phyloP scores from a whole-genome alignment of 1,284 basidiomycete species.

The Coriolopsis trogii region DNA sequence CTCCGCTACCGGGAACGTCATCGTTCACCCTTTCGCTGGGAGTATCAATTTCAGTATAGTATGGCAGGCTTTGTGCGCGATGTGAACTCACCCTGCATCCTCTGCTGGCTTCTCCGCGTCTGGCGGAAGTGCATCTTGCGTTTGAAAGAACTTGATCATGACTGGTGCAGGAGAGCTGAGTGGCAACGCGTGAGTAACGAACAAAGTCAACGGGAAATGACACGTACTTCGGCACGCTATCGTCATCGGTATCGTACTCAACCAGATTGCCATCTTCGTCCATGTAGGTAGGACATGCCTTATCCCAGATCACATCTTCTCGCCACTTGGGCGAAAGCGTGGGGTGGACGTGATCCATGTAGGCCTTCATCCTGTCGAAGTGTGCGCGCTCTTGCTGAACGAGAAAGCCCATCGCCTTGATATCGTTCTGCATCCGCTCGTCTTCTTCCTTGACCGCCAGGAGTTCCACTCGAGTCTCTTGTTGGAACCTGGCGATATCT shows the following conservation, averaged over 20 bases:
- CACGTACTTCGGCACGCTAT: background rate
- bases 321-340: background rate
- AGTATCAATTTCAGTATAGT: too few relatives aligned
- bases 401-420: background rate
- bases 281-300: background rate
- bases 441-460: background rate
- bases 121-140: background rate
- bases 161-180: background rate
- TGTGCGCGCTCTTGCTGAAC: background rate
- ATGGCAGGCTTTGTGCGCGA: too few relatives aligned
- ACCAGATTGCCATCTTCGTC: background rate
- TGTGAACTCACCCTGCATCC: background rate
- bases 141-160: background rate
- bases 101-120: background rate
- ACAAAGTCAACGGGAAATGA: background rate
- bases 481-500: background rate
- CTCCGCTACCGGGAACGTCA: too few relatives aligned
- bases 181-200: background rate
- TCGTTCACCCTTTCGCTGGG: too few relatives aligned
- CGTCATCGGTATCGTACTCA: slow-evolving; percentile 4
- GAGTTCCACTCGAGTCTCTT: background rate
- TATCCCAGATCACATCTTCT: slow-evolving; percentile 5
- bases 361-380: background rate
- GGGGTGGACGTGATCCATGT: background rate
- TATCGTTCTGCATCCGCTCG: background rate